Percentiles rank a stretch among this genome's conserved stretches.
Conservation (phyloP, 352 stramenopile genomes). For the Phytophthora rubi region DNA sequence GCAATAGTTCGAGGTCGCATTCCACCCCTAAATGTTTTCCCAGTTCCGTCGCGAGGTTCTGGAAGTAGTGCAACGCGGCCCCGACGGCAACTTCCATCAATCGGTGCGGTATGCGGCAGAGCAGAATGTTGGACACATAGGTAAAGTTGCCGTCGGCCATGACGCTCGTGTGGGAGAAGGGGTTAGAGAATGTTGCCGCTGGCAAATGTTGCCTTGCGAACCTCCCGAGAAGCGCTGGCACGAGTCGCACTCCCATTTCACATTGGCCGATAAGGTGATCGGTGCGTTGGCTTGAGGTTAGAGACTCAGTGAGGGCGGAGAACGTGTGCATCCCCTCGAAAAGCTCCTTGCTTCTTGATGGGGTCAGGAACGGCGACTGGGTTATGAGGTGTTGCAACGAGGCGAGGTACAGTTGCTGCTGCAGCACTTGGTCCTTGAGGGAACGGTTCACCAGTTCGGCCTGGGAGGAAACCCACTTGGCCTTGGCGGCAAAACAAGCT, state of each 20-base stretch:
- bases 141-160: conserved; percentile 56
- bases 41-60: conserved; percentile 41
- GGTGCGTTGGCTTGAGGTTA: conserved; percentile 33
- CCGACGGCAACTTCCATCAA: conserved; percentile 43
- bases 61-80: conserved; percentile 49
- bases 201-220: conserved; percentile 47
- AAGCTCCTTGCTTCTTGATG: conserved; percentile 57
- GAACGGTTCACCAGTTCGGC: conserved; percentile 56
- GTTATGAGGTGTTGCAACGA: conserved; percentile 62
- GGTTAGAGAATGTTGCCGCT: conserved; percentile 36
- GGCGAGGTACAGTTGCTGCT: conserved; percentile 71
- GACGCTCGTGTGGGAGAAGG: conserved; percentile 68
- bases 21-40: conserved; percentile 36
- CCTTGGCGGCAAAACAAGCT: conserved; percentile 56
- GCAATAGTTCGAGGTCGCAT: conserved; percentile 39
- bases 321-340: conserved; percentile 59
- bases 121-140: conserved; percentile 59
- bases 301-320: conserved; percentile 25
- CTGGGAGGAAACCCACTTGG: conserved; percentile 59
- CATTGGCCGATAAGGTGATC: conserved; percentile 45
- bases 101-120: conserved; percentile 51
- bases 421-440: conserved; percentile 62
- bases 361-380: conserved; percentile 54
- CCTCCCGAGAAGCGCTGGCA: conserved; percentile 43
- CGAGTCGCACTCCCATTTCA: conserved; percentile 38